Conservation (phyloP, 768 basidiomycete genomes). For the Hericium alpestre region DNA sequence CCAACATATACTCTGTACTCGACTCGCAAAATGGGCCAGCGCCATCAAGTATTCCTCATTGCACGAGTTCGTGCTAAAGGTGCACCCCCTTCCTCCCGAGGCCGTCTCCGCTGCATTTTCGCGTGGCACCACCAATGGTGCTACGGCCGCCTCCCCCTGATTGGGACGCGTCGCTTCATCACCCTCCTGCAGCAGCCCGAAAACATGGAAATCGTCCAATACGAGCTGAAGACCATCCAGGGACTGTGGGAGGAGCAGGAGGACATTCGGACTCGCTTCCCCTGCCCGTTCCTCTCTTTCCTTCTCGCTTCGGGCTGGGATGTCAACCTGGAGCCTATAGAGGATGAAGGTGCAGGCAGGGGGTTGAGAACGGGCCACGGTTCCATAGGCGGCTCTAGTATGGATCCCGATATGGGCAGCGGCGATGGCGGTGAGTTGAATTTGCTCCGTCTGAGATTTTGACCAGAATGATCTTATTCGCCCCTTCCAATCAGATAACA, state of each 20-base stretch:
- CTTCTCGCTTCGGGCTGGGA: slow-evolving; percentile 23
- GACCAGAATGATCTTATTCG: background rate
- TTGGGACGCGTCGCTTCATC: slow-evolving; percentile 23
- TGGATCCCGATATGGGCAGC: slow-evolving; percentile 19
- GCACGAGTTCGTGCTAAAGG: background rate
- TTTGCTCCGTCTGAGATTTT: no score
- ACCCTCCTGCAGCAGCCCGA: slow-evolving; percentile 24
- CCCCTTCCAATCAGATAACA: background rate
- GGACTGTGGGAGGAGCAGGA: slow-evolving; percentile 20
- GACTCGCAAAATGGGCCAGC: background rate
- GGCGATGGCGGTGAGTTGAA: slow-evolving; percentile 17
- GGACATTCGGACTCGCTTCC: slow-evolving; percentile 14
- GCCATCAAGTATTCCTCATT: background rate
- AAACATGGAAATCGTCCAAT: slow-evolving; percentile 26
- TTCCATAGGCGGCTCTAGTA: background rate
- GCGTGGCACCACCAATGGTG: slow-evolving; percentile 32
- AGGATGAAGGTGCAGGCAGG: slow-evolving; percentile 5
- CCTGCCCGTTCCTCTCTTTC: slow-evolving; percentile 25
- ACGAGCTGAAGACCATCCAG: slow-evolving; percentile 24
- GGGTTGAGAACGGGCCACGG: background rate
- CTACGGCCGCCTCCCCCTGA: slow-evolving; percentile 25
- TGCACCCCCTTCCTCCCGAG: background rate
- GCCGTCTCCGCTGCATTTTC: slow-evolving; percentile 28
- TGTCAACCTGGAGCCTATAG: slow-evolving; percentile 18
- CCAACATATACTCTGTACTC: no score